Percentiles rank a stretch among this genome's conserved stretches.
Conservation (phyloP, 2,329 filamentous ascomycete species). For the Diatrype stigma region DNA sequence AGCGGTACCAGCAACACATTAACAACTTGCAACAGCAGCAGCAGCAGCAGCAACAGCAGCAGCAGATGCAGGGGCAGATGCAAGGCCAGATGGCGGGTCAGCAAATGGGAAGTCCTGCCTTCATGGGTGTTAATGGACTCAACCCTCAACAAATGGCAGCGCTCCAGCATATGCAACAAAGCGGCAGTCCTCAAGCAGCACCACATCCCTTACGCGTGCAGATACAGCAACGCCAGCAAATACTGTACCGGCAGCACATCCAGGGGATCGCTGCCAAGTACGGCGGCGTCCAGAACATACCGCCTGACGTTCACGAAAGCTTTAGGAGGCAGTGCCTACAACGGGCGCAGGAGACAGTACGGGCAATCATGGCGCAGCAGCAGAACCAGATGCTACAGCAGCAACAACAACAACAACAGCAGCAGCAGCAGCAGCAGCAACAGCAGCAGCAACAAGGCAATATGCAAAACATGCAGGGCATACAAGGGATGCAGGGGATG, state of each 20-base stretch:
- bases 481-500: constrained; percentile 51
- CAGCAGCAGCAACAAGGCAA: constrained; percentile 36
- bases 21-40: constrained; percentile 27
- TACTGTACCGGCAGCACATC: constrained; percentile 38
- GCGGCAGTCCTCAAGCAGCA: constrained; percentile 16
- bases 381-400: constrained; percentile 11
- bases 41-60: constrained; percentile 31
- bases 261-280: constrained; percentile 30
- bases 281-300: constrained; percentile 41
- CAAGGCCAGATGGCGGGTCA: constrained; percentile 33
- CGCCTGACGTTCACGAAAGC: constrained; percentile 39
- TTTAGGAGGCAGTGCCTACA: constrained; percentile 39
- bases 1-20: constrained; percentile 30
- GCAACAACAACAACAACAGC: constrained; percentile 14
- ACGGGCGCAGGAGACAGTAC: constrained; percentile 30
- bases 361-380: constrained; percentile 15
- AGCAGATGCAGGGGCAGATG: constrained; percentile 35
- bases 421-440: constrained; percentile 35
- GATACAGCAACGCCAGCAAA: constrained; percentile 19
- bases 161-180: constrained; percentile 26
- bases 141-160: constrained; percentile 26
- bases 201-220: constrained; percentile 27
- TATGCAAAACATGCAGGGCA: constrained; percentile 45
- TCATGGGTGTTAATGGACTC: constrained; percentile 35
- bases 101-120: constrained; percentile 38